A percentile compares a stretch with the other conserved stretches of the same genome.
Evolutionary conservation across 768 basidiomycete species (phyloP).

Genomic region (Podaxis mareebaensis): DNA sequence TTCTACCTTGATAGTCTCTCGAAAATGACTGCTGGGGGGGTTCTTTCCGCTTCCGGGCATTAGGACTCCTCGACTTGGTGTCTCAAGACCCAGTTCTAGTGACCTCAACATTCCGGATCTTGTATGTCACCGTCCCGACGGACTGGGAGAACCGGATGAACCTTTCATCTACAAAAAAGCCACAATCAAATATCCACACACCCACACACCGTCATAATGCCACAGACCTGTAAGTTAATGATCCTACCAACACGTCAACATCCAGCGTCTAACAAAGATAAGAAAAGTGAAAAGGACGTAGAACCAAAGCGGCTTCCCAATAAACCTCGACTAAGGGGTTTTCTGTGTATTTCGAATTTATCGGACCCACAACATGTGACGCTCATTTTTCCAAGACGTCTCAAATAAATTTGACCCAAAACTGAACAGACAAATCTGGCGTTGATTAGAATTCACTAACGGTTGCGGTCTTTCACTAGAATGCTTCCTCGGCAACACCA

Average conservation of each 20-base stretch:
- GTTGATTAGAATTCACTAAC: too few species aligned
- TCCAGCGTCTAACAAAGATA: not conserved
- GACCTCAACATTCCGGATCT: slow-evolving; percentile 40
- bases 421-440: too few species aligned
- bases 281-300: slow-evolving; percentile 24
- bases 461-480: too few species aligned
- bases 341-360: too few species aligned
- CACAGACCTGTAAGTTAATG: slow-evolving; percentile 39
- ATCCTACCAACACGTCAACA: slow-evolving; percentile 28
- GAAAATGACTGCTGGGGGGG: too few species aligned
- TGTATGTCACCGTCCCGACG: slow-evolving; percentile 42
- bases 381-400: too few species aligned
- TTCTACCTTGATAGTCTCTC: too few species aligned
- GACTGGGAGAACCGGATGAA: slow-evolving; percentile 44
- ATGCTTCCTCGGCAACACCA: too few species aligned
- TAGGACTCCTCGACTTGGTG: too few species aligned
- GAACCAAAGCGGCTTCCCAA: slow-evolving; percentile 42
- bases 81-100: slow-evolving; percentile 26
- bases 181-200: not conserved
- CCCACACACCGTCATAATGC: not conserved
- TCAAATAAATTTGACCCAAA: too few species aligned
- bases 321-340: slow-evolving; percentile 33
- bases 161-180: slow-evolving; percentile 40
- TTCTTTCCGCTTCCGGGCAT: too few species aligned
- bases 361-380: too few species aligned